Percentiles rank a stretch among this genome's conserved stretches.
phyloP scores from a whole-genome alignment of 768 basidiomycete genomes.

The Lentinula detonsa region DNA sequence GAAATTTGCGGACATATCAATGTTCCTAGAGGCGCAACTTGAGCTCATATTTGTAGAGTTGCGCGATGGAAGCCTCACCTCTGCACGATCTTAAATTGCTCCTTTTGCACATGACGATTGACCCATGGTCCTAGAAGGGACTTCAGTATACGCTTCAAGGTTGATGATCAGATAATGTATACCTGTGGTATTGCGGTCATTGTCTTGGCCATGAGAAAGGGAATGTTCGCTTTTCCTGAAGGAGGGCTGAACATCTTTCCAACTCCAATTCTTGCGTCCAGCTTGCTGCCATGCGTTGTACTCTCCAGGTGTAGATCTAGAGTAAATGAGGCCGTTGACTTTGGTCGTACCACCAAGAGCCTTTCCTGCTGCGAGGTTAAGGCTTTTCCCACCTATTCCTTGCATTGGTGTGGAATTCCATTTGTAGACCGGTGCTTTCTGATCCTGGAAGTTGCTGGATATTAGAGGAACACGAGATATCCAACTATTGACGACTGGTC shows the following conservation, averaged over 20 bases:
- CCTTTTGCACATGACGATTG: constrained; percentile 6
- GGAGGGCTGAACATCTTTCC: constrained; percentile 17
- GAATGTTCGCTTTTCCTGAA: constrained; percentile 19
- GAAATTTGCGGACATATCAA: constrained; percentile 8
- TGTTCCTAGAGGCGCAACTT: constrained; percentile 1
- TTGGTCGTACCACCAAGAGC: constrained; percentile 22
- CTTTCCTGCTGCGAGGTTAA: constrained; percentile 18
- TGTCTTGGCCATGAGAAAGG: not conserved
- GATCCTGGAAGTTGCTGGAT: constrained; percentile 18
- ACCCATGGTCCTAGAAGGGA: constrained; percentile 13
- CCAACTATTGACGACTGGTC: constrained; percentile 22
- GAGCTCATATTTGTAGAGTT: not conserved
- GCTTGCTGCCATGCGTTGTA: constrained; percentile 20
- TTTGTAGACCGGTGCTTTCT: constrained; percentile 12
- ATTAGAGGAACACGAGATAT: constrained; percentile 24
- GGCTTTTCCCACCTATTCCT: constrained; percentile 4
- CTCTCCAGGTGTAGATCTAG: constrained; percentile 20
- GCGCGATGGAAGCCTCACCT: not conserved
- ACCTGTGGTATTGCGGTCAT: constrained; percentile 9
- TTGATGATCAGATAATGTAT: not conserved
- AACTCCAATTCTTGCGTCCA: constrained; percentile 23
- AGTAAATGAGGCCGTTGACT: constrained; percentile 24
- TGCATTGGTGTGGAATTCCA: constrained; percentile 13
- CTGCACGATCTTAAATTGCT: constrained; percentile 6
- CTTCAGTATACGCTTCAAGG: too few relatives aligned